phyloP scores from a whole-genome alignment of 805 yeast genomes.

The Spathaspora passalidarum region DNA sequence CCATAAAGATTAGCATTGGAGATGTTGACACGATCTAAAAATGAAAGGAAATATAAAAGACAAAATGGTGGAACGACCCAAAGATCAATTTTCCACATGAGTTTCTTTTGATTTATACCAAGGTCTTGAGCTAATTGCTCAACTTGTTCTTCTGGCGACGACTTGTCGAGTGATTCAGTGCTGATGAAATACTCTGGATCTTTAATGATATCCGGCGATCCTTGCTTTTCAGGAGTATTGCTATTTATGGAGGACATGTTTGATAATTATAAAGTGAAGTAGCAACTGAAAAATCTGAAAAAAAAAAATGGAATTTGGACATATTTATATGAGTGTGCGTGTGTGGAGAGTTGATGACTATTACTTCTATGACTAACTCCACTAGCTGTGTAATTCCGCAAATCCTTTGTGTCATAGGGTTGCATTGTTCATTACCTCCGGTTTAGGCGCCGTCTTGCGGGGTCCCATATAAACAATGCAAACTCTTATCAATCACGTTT shows the following conservation, averaged over 20 bases:
- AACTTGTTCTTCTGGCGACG: slow-evolving; percentile 11
- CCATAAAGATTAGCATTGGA: slow-evolving; percentile 79
- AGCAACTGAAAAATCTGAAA: not conserved
- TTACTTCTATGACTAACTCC: not conserved
- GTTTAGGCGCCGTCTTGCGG: too few relatives aligned
- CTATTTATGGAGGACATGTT: not conserved
- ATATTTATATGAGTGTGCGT: not conserved
- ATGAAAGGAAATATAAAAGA: slow-evolving; percentile 69
- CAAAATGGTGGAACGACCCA: slow-evolving; percentile 78
- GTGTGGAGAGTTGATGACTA: not conserved
- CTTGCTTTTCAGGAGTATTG: too few relatives aligned
- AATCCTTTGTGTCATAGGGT: not conserved
- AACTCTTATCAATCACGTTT: too few relatives aligned
- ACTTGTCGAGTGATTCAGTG: not conserved
- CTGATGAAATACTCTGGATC: slow-evolving; percentile 3
- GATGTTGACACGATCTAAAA: slow-evolving; percentile 78
- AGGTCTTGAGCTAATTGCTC: slow-evolving; percentile 21
- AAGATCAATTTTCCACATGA: slow-evolving; percentile 64
- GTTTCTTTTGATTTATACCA: slow-evolving; percentile 51
- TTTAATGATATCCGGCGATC: slow-evolving; percentile 1
- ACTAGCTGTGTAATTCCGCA: not conserved
- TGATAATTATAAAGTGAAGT: too few relatives aligned
- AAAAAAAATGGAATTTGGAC: not conserved
- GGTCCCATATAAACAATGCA: too few relatives aligned
- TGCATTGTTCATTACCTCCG: not conserved